Percentiles rank a stretch among this genome's conserved stretches.
Conservation (phyloP, 306 rosid species). For the Cucurbita argyrosperma region DNA sequence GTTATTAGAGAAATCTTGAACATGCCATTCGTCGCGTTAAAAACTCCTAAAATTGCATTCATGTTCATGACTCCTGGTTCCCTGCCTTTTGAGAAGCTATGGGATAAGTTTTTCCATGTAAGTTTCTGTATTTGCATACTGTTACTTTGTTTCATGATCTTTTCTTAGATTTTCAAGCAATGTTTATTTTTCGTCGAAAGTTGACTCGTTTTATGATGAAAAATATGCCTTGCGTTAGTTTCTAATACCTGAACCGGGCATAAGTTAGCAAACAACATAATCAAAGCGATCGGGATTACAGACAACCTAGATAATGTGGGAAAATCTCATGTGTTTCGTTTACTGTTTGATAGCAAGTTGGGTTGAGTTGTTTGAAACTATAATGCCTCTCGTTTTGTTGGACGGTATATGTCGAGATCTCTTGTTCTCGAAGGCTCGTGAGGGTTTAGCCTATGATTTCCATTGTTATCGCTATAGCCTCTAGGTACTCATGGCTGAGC, state of each 20-base stretch:
- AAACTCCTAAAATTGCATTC: conserved; percentile 73
- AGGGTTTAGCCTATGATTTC: background rate
- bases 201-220: background rate
- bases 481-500: background rate
- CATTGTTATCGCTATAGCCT: background rate
- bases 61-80: conserved; percentile 85
- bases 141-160: background rate
- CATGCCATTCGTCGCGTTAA: conserved; percentile 22
- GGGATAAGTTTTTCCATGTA: conserved; percentile 91
- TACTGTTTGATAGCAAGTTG: background rate
- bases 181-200: background rate
- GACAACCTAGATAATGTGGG: background rate
- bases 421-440: background rate
- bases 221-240: background rate
- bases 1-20: conserved; percentile 68
- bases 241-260: background rate
- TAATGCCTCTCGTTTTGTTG: background rate
- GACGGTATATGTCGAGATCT: background rate
- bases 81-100: conserved; percentile 77
- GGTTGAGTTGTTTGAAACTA: background rate
- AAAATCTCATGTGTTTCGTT: background rate
- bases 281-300: background rate
- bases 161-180: background rate
- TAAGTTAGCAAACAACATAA: background rate
- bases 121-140: conserved; percentile 16